Evolutionary conservation across 2,329 filamentous ascomycete genomes (phyloP).

Genomic region (Colletotrichum agaves): DNA sequence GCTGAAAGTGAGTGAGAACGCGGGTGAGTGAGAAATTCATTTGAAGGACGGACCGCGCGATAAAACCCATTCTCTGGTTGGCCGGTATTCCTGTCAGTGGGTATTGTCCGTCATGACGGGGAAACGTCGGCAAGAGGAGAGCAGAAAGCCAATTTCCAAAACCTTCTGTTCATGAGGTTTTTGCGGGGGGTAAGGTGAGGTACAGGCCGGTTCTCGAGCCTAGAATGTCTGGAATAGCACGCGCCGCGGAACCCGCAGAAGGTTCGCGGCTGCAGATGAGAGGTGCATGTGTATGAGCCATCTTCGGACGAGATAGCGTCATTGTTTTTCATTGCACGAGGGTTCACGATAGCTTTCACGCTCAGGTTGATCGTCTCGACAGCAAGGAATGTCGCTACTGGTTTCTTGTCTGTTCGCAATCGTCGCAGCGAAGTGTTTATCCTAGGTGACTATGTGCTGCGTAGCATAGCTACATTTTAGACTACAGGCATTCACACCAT

Average conservation of each 20-base stretch:
- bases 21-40: constrained; percentile 23
- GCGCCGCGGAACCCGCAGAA: background rate
- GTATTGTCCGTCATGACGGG: background rate
- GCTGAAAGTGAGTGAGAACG: constrained; percentile 9
- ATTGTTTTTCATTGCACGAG: constrained; percentile 14
- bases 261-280: constrained; percentile 15
- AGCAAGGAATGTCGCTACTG: background rate
- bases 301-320: constrained; percentile 19
- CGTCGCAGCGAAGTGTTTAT: constrained; percentile 8
- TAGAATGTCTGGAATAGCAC: background rate
- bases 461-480: constrained; percentile 35
- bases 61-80: constrained; percentile 2
- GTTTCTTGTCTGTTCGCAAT: background rate
- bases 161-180: background rate
- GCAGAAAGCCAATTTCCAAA: background rate
- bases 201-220: too few relatives aligned
- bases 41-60: constrained; percentile 2
- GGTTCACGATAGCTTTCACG: constrained; percentile 11
- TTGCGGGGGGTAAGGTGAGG: too few relatives aligned
- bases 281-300: background rate
- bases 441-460: constrained; percentile 21
- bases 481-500: constrained; percentile 19
- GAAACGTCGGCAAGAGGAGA: constrained; percentile 8
- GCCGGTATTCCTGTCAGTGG: background rate
- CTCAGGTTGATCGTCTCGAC: too few relatives aligned